Conservation (phyloP, 2,329 filamentous ascomycete genomes). For the Diaporthe capsici region DNA sequence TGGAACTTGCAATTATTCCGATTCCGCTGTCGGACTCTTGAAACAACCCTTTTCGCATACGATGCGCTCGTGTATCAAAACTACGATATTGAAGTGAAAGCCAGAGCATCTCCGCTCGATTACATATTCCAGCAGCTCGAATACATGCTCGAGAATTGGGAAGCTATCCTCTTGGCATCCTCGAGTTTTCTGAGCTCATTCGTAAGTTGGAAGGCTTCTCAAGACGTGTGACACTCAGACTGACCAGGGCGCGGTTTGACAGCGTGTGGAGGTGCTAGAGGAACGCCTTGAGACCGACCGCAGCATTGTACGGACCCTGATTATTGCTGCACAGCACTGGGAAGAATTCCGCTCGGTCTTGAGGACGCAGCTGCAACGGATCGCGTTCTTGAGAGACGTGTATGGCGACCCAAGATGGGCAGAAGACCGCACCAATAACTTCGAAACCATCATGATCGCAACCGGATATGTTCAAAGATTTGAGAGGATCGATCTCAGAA, state of each 20-base stretch:
- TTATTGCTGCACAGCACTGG: slow-evolving; percentile 6
- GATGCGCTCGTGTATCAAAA: slow-evolving; percentile 1
- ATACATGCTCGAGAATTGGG: slow-evolving; percentile 5
- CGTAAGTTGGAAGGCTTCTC: not conserved
- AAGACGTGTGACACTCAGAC: not conserved
- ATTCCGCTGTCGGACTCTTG: slow-evolving; percentile 9
- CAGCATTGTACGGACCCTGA: not conserved
- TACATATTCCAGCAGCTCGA: slow-evolving; percentile 1
- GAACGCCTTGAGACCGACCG: slow-evolving; percentile 1
- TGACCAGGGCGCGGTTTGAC: not conserved
- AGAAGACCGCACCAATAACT: not conserved
- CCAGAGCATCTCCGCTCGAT: not conserved
- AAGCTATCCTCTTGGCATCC: not conserved
- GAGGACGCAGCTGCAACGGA: not conserved
- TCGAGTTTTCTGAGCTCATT: not conserved
- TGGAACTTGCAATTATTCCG: slow-evolving; percentile 4
- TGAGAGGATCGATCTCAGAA: slow-evolving; percentile 1
- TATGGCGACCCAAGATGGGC: not conserved
- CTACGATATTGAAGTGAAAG: not conserved
- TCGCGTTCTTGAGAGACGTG: not conserved
- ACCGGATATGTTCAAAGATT: not conserved
- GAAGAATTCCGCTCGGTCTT: not conserved
- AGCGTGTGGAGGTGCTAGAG: slow-evolving; percentile 1
- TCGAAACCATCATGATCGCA: not conserved
- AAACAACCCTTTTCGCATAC: slow-evolving; percentile 4